Conservation (phyloP, 371 early-diverging fungal species). For the Mortierella sp. region DNA sequence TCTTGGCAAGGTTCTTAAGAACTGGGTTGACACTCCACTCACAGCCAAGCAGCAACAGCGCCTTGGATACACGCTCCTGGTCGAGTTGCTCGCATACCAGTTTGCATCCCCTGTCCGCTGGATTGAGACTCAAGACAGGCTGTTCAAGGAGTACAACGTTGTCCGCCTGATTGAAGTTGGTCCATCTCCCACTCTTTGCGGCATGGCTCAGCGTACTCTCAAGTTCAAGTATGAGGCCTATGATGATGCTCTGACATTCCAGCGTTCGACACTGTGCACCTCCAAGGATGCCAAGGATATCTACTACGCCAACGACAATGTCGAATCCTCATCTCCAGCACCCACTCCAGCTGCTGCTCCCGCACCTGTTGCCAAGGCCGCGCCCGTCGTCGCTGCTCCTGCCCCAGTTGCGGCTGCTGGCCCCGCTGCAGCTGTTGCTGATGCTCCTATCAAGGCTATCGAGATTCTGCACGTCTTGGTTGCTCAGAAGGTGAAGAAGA, state of each 20-base stretch:
- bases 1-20: constrained; percentile 81
- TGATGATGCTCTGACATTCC: constrained; percentile 92
- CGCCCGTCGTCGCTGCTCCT: constrained; percentile 62
- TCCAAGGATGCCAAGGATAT: constrained; percentile 91
- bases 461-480: constrained; percentile 86
- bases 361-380: constrained; percentile 59
- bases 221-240: constrained; percentile 97
- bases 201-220: constrained; percentile 95
- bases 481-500: constrained; percentile 93
- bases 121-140: constrained; percentile 97
- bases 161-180: constrained; percentile 94
- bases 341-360: constrained; percentile 57
- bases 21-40: constrained; percentile 82
- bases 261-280: constrained; percentile 88
- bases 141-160: constrained; percentile 84
- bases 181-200: constrained; percentile 88
- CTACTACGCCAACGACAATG: constrained; percentile 90
- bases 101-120: constrained; percentile 95
- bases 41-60: constrained; percentile 86
- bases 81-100: constrained; percentile 95
- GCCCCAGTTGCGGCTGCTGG: constrained; percentile 66
- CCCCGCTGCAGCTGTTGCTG: constrained; percentile 65
- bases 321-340: constrained; percentile 56
- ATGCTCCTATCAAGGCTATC: constrained; percentile 81
- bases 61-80: constrained; percentile 85